phyloP scores from a whole-genome alignment of 805 yeast species.

The Suhomyces pyralidae region DNA sequence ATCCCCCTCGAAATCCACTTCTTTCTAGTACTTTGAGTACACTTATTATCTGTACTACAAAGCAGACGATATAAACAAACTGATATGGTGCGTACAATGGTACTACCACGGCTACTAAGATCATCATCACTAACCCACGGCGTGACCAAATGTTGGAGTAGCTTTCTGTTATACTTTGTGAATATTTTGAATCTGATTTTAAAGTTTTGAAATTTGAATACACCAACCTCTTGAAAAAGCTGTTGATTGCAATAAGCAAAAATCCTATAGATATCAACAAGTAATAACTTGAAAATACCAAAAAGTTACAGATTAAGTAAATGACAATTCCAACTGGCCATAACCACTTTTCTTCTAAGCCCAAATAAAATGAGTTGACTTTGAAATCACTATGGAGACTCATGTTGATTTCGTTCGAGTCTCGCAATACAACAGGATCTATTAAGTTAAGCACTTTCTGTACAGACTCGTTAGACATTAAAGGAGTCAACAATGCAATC shows the following conservation, averaged over 20 bases:
- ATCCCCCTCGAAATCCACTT: background rate
- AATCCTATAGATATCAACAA: constrained; percentile 12
- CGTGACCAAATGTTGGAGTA: background rate
- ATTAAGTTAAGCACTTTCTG: constrained; percentile 39
- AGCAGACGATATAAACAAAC: constrained; percentile 63
- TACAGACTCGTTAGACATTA: constrained; percentile 30
- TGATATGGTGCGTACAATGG: constrained; percentile 76
- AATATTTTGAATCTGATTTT: background rate
- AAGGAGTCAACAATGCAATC: constrained; percentile 38
- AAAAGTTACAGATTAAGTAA: constrained; percentile 41
- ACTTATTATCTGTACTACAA: constrained; percentile 55
- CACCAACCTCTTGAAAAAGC: background rate
- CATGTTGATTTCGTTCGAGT: constrained; percentile 42
- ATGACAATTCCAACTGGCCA: constrained; percentile 62
- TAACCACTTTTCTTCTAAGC: constrained; percentile 55
- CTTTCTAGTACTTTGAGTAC: constrained; percentile 34
- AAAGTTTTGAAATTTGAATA: background rate
- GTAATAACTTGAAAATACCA: constrained; percentile 39
- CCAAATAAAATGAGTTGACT: constrained; percentile 62
- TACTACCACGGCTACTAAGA: constrained; percentile 43
- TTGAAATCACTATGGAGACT: constrained; percentile 31
- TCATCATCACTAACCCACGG: constrained; percentile 26
- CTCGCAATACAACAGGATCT: constrained; percentile 55
- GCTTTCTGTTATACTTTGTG: background rate
- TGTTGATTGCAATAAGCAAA: background rate